Base-by-base conservation (phyloP, 2,329 filamentous ascomycete genomes). In the Chaetomiaceae sp. region DNA sequence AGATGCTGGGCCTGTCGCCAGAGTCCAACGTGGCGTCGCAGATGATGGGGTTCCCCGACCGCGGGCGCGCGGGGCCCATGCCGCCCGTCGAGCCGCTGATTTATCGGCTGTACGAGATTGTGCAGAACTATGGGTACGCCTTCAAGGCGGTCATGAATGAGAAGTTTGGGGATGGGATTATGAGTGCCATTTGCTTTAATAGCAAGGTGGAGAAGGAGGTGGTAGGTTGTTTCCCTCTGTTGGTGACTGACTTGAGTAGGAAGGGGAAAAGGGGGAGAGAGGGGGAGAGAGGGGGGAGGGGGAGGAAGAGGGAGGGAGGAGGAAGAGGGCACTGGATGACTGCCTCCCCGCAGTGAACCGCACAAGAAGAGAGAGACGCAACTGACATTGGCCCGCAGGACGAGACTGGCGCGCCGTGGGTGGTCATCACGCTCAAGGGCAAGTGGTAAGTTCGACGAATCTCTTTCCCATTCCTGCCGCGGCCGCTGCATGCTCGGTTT, bases 121-220 rank as follows among this genome's bases (percentile, higher is more conserved):
- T 97, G 58, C 91, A 96, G 75, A 97, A 96, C 70, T 96, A 96
- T 66, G 92, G 92, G 1, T 95, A 96, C 69, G 89, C 91, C 1
- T 96, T 95, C 74, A 96, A 96, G 79, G 91, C 91, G 0, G 82
- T 97, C 4, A 69, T 96, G 70, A 96, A 97, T 63, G 92, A 97
- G 80, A 96, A 96, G 78, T 91, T 90, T 67, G 88, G 88, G 0
- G 88, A 91, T 67, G 92, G 92, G 1, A 97, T 97, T 66, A 96
- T 97, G 92, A 95, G 90, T 67, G 92, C 91, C 1, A 96, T 96
- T 66, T 84, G 84, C 15, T 96, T 96, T 70, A 88, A 84, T 48
- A 95, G 90, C 0, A 90, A 90, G 66, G 88, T 97, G 2, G 90
- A 96, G 69, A 95, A 95, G 80, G 92, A 97, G 80, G 84, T 85